A percentile compares a stretch with the other conserved stretches of the same genome.
These are phyloP conservation scores for Parmales sp. DNA, from an alignment of 108 stramenopile genomes.

Conservation along the genomic window DNA sequence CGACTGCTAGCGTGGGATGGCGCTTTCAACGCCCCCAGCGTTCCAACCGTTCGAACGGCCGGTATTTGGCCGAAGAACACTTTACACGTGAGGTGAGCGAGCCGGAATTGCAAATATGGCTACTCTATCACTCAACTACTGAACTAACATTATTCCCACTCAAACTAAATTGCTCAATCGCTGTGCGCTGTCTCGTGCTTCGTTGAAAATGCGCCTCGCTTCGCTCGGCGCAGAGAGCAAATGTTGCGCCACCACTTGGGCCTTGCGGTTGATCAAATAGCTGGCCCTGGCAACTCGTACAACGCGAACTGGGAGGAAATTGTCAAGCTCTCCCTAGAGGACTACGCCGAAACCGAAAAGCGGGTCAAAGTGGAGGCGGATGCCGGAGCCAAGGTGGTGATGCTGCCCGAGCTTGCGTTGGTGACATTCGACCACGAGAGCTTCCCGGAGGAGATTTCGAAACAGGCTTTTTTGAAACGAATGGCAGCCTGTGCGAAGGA, in stretches of 20 bases:
- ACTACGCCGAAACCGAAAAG: not conserved
- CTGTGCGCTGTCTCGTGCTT: too few relatives aligned
- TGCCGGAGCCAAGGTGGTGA: constrained; percentile 8
- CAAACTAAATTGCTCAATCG: too few relatives aligned
- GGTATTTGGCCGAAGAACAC: not conserved
- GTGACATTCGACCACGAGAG: not conserved
- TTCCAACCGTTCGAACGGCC: not conserved
- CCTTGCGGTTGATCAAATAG: not conserved
- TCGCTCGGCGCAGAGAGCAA: too few relatives aligned
- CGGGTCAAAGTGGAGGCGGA: not conserved
- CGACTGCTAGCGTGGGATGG: not conserved
- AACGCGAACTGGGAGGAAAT: not conserved
- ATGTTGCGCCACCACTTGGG: not conserved
- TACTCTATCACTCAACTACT: too few relatives aligned
- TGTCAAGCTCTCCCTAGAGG: not conserved
- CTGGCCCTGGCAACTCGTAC: not conserved
- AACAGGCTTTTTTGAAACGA: not conserved
- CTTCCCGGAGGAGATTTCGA: not conserved
- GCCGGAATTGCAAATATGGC: too few relatives aligned
- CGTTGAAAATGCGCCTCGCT: too few relatives aligned
- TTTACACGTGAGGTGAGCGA: not conserved
- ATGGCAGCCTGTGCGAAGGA: not conserved
- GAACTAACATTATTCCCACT: too few relatives aligned
- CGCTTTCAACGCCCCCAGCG: not conserved
- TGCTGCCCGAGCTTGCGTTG: constrained; percentile 2